Percentiles rank a stretch among this genome's conserved stretches.
Conservation (phyloP, 495 filamentous ascomycete species). For the Hypoxylon fragiforme region DNA sequence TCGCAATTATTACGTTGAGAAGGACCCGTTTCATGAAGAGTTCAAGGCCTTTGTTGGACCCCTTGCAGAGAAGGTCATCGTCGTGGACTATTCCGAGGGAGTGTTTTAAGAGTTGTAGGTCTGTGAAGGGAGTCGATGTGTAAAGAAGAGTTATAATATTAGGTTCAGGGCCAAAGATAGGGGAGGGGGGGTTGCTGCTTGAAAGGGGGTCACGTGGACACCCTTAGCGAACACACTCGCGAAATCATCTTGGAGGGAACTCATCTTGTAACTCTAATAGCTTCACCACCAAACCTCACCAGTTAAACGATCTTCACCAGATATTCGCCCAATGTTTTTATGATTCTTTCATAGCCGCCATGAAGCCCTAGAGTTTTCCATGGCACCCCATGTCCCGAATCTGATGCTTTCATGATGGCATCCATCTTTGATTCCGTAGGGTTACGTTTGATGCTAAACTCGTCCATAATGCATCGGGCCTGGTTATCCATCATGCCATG, state of each 20-base stretch:
- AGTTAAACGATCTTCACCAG: conserved; percentile 6
- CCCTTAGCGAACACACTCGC: too few relatives aligned
- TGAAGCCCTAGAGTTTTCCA: conserved; percentile 21
- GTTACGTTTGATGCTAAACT: conserved; percentile 18
- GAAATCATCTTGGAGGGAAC: too few relatives aligned
- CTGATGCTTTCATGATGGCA: conserved; percentile 9
- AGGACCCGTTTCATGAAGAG: conserved; percentile 54
- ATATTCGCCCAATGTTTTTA: conserved; percentile 13
- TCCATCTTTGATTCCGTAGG: conserved; percentile 14
- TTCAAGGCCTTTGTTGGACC: conserved; percentile 46
- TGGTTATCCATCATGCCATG: conserved; percentile 38
- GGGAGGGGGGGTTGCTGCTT: too few relatives aligned
- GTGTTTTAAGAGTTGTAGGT: conserved; percentile 14
- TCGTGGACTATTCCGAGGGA: conserved; percentile 48
- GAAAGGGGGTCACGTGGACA: too few relatives aligned
- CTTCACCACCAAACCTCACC: too few relatives aligned
- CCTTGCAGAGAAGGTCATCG: conserved; percentile 44
- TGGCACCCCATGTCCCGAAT: conserved; percentile 11
- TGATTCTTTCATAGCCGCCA: conserved; percentile 18
- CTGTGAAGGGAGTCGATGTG: too few relatives aligned
- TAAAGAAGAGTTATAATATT: too few relatives aligned
- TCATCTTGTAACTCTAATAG: too few relatives aligned
- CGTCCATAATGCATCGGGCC: conserved; percentile 26
- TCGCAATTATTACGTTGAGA: conserved; percentile 56
- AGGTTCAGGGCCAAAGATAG: too few relatives aligned